Evolutionary conservation across 192 early-diverging fungal genomes (phyloP).

Genomic region (Coemansia reversa): DNA sequence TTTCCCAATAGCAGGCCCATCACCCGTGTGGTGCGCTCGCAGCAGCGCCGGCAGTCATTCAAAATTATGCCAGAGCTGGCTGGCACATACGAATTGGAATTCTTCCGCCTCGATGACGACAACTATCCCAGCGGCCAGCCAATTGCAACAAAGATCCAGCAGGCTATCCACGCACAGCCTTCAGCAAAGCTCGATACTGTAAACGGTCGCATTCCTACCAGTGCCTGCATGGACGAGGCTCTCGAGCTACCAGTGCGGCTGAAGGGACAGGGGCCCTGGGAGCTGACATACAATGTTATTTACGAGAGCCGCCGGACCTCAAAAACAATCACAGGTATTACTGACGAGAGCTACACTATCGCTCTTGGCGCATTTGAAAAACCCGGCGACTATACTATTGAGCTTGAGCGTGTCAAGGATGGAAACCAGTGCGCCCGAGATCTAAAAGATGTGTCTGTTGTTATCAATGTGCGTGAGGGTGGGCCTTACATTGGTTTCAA

Average conservation of each 20-base stretch:
- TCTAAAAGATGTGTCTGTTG: conserved; percentile 18
- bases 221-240: conserved; percentile 30
- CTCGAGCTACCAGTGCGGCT: conserved; percentile 51
- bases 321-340: conserved; percentile 19
- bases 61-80: conserved; percentile 37
- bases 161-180: conserved; percentile 49
- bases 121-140: conserved; percentile 48
- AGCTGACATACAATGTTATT: conserved; percentile 43
- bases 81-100: conserved; percentile 46
- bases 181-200: conserved; percentile 31
- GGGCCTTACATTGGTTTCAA: conserved; percentile 37
- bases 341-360: conserved; percentile 22
- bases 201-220: conserved; percentile 6
- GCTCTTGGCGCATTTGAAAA: conserved; percentile 21
- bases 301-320: conserved; percentile 23
- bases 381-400: conserved; percentile 37
- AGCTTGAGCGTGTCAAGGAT: conserved; percentile 42
- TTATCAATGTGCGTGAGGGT: conserved; percentile 36
- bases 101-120: conserved; percentile 49
- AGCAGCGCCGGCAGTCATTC: conserved; percentile 37
- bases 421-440: conserved; percentile 46
- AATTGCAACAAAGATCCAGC: conserved; percentile 19
- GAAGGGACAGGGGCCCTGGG: conserved; percentile 57
- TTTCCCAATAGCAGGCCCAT: conserved; percentile 20
- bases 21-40: conserved; percentile 30